Evolutionary conservation across 192 early-diverging fungal species (phyloP), one percentile per base, ranked within the genome.

Genomic region (Linderina pennispora): DNA sequence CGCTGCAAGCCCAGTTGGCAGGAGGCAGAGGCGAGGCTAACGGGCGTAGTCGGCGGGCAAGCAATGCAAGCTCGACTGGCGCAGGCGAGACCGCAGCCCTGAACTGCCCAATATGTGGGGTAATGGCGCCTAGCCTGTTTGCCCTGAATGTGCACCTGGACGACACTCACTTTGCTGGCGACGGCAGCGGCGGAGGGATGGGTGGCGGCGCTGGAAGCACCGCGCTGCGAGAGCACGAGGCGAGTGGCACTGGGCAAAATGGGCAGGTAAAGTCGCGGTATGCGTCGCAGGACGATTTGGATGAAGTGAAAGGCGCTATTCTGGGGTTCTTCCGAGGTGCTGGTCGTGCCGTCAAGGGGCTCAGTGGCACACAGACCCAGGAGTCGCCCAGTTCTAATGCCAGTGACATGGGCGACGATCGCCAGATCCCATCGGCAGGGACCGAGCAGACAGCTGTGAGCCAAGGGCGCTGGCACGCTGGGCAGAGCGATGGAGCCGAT

Each of bases 81-180:
- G n/a, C n/a, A n/a, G n/a, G n/a, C n/a, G n/a, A n/a, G n/a, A n/a
- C n/a, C n/a, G n/a, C n/a, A n/a, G n/a, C 48, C 16, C 36, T 72
- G 36, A 45, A 49, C 23, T 74, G 70, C 19, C 70, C 70, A 0
- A 74, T 74, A 20, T 74, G 70, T 39, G 64, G 64, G n/a, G 70
- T 67, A 13, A 46, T 52, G 52, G 70, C 70, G 16, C 64, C 64
- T 18, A 62, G 51, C 23, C 50, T 74, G 15, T 54, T 55, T 33
- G 55, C 58, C 10, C 54, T 74, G 25, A 74, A 74, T 48, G 34
- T 52, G 45, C 70, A 74, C 38, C 40, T 74, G 19, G 70, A 74
- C 34, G 70, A 74, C 20, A 58, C 41, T 20, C 70, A 74, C 28
- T 60, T 65, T 41, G 40, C 39, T 5, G 49, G 53, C 33, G 41